Evolutionary conservation across 768 basidiomycete species (phyloP).

Genomic region (Fibroporia radiculosa): DNA sequence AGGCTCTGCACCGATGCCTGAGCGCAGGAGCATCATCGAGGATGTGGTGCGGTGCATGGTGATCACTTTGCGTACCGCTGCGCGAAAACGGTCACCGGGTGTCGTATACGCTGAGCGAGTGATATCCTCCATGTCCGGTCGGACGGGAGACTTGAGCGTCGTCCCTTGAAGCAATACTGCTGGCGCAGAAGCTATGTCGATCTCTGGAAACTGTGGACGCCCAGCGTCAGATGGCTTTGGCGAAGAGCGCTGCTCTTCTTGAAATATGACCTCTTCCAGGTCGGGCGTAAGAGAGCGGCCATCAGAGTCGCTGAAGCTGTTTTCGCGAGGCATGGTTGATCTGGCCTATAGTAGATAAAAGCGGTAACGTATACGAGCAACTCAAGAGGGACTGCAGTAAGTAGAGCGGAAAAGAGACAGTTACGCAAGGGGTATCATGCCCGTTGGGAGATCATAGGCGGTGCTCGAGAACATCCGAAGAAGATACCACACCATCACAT

Average conservation of each 20-base stretch:
- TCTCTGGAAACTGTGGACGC: not conserved
- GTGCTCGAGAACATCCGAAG: too few relatives aligned
- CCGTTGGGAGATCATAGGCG: too few relatives aligned
- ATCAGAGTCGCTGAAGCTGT: constrained; percentile 60
- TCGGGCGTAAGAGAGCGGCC: constrained; percentile 64
- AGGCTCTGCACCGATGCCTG: constrained; percentile 57
- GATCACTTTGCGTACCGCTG: constrained; percentile 54
- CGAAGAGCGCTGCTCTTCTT: constrained; percentile 2
- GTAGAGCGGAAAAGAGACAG: too few relatives aligned
- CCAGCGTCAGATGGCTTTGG: constrained; percentile 1
- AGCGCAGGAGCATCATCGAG: constrained; percentile 22
- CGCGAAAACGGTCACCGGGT: constrained; percentile 46
- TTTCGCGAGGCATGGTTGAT: constrained; percentile 50
- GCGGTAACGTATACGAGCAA: too few relatives aligned
- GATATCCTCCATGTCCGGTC: constrained; percentile 4
- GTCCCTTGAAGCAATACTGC: constrained; percentile 2
- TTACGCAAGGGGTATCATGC: too few relatives aligned
- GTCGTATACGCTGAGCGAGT: constrained; percentile 13
- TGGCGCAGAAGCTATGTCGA: constrained; percentile 6
- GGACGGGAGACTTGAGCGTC: not conserved
- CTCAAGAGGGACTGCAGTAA: too few relatives aligned
- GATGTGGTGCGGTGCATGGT: constrained; percentile 48
- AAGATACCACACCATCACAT: too few relatives aligned
- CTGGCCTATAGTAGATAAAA: too few relatives aligned
- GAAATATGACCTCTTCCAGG: constrained; percentile 34